Conservation (phyloP, 169 alveolate species). For the Plasmodium chabaudi region DNA sequence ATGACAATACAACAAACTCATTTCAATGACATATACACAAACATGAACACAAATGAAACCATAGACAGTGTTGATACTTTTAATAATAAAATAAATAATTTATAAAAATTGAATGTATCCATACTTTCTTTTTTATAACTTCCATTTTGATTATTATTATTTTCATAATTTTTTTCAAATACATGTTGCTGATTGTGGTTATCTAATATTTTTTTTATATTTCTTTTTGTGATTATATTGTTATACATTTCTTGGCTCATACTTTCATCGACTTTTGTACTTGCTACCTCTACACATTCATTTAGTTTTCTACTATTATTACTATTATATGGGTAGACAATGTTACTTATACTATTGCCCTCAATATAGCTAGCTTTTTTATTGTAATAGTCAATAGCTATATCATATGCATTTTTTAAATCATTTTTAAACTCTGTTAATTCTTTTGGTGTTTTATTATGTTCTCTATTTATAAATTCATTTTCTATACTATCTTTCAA, state of each 20-base stretch:
- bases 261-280: neutral
- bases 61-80: slow-evolving; percentile 28
- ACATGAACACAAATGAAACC: slow-evolving; percentile 31
- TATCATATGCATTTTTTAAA: slow-evolving; percentile 29
- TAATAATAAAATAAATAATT: slow-evolving; percentile 32
- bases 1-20: neutral
- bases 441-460: slow-evolving; percentile 17
- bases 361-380: slow-evolving; percentile 7
- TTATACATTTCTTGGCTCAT: slow-evolving; percentile 19
- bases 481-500: neutral
- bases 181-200: slow-evolving; percentile 8
- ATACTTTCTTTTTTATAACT: slow-evolving; percentile 3
- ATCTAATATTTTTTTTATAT: slow-evolving; percentile 38
- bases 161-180: slow-evolving; percentile 1
- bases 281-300: neutral
- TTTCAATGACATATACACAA: slow-evolving; percentile 43
- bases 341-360: neutral
- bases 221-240: slow-evolving; percentile 46
- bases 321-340: too few species aligned
- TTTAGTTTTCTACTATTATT: neutral
- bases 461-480: neutral
- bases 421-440: slow-evolving; percentile 22
- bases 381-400: slow-evolving; percentile 31
- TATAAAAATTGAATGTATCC: slow-evolving; percentile 38
- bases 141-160: neutral